phyloP scores from a whole-genome alignment of 768 basidiomycete genomes.

The Mycena latifolia region DNA sequence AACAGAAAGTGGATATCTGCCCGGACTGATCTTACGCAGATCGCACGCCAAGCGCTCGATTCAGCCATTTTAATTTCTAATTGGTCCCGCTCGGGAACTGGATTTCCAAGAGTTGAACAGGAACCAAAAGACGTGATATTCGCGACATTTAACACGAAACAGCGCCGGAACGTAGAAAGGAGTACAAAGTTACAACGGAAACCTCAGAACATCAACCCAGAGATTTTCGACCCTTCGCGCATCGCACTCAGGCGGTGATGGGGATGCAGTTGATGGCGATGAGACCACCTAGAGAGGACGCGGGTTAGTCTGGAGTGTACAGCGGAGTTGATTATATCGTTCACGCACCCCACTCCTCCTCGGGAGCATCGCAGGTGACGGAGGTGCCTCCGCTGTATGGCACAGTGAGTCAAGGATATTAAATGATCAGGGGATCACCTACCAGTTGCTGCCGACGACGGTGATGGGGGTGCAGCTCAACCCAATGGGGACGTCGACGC shows the following conservation, averaged over 20 bases:
- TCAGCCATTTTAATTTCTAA: no score
- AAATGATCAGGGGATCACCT: not conserved
- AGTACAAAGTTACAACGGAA: not conserved
- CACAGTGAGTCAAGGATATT: not conserved
- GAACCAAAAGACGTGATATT: not conserved
- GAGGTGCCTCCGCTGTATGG: not conserved
- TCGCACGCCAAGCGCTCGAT: no score
- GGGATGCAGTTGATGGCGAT: no score
- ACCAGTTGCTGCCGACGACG: constrained; percentile 23
- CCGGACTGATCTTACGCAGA: no score
- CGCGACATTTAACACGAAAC: constrained; percentile 1
- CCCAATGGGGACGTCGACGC: constrained; percentile 10
- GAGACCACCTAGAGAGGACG: not conserved
- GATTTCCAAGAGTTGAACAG: no score
- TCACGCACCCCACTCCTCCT: constrained; percentile 27
- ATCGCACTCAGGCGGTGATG: not conserved
- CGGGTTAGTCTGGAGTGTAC: not conserved
- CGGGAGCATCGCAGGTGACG: not conserved
- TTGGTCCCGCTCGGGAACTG: no score
- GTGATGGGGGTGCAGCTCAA: constrained; percentile 20
- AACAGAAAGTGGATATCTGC: no score
- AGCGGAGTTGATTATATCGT: no score
- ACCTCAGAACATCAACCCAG: not conserved
- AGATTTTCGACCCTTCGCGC: not conserved
- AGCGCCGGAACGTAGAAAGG: not conserved